Base-by-base conservation (phyloP, 805 yeast species). In the Schizosaccharomyces lindneri region DNA sequence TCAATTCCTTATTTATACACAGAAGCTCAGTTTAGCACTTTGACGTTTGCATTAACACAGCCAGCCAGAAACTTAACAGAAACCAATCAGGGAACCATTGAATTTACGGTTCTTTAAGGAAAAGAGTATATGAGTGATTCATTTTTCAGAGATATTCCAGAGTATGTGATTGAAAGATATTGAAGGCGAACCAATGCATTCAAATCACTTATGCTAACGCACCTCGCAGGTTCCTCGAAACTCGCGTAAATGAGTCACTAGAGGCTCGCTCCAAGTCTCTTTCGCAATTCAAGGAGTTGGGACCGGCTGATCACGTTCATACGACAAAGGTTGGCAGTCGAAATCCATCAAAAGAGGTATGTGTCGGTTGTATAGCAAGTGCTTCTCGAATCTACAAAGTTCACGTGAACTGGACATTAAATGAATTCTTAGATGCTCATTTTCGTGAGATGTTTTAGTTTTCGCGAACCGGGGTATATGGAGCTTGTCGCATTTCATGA, bases 221-320 rank as follows among this genome's bases (percentile, higher is more conserved):
- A 3, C 17, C 27, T 46, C 27, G 36, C 19, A 73, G 75, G 61
- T 73, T 79, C 32, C 68, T 72, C 48, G 86, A 82, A 67, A 69
- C 66, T n/a, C 71, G 72, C 17, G 71, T 75, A 17, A 81, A 82
- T 0, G 80, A 78, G 62, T 73, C 82, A n/a, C 69, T 82, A 31
- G 75, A 74, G 17, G 71, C 75, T n/a, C 73, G 86, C 60, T 76
- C 79, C 3, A 67, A 69, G 3, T 65, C 74, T 0, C 65, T 81
- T 27, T 67, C 75, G 0, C 67, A 74, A 7, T 77, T 76, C 64
- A 70, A 69, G 61, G 82, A 81, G n/a, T 68, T 83, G 27, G 94
- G 94, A 0, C 86, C 88, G 1, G 84, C 88, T 2, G 94, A 85
- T 70, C 72, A 85, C 63, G 80, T 82, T 2, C 84, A 77, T 65